Base-by-base conservation (phyloP, 225 moss, liverwort and hornwort species). In the Lunularia cruciata region DNA sequence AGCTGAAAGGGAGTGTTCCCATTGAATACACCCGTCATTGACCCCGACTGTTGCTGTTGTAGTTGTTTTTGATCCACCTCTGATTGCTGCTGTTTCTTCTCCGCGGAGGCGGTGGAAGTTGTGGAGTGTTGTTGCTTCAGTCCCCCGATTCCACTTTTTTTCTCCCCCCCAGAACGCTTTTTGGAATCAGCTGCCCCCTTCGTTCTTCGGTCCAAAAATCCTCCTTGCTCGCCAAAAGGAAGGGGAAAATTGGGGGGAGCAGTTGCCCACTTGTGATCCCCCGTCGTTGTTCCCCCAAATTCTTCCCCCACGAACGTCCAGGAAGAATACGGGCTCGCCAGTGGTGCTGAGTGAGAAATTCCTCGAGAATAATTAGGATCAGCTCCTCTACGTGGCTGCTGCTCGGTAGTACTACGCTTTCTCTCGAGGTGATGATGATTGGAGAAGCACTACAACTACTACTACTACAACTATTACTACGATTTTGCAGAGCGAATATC, bases 1-100 rank as follows among this genome's bases (percentile, higher is more conserved):
- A 86, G 77, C 68, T 96, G 92, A 67, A 90, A 90, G 9, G 87
- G 92, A 57, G 83, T 74, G 79, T 86, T 90, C 62, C 96, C 96
- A 83, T 92, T 96, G 79, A 84, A 77, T 47, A 89, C 81, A 28
- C 86, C 87, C 63, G 78, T 78, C 78, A 86, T 92, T 47, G 84
- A 69, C 52, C 82, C 78, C 12, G 78, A 60, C 75, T 85, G 81
- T 58, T 57, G 73, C 45, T 82, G 65, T n/a, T n/a, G n/a, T n/a
- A n/a, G n/a, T n/a, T n/a, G n/a, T n/a, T n/a, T n/a, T n/a, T n/a
- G n/a, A 15, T 43, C 65, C 67, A 45, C 34, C 54, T 67, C 67
- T 12, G 63, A 63, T 27, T 78, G 81, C 67, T 88, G 86, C 25
- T 77, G 78, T 72, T 86, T 86, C 68, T 82, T 86, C 45, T 90